A percentile compares a stretch with the other conserved stretches of the same genome.
phyloP scores from a whole-genome alignment of 306 rosid species.

The Sicyos edulis region DNA sequence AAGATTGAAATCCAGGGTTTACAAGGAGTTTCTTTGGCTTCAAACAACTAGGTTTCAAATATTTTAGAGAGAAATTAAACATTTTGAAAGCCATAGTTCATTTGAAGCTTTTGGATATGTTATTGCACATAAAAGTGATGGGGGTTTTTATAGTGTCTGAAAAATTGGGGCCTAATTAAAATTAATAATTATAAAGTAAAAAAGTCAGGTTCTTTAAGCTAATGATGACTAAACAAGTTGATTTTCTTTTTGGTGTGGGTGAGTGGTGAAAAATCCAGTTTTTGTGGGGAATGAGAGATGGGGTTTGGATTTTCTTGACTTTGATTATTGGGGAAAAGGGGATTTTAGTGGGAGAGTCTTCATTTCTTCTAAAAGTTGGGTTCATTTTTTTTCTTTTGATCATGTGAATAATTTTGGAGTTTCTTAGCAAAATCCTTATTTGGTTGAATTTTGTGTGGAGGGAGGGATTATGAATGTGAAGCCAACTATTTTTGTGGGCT shows the following conservation, averaged over 20 bases:
- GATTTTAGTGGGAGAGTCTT: conserved; percentile 9
- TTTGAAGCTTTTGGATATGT: too few relatives aligned
- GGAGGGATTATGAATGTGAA: conserved; percentile 4
- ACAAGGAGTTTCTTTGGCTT: background rate
- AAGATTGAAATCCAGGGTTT: background rate
- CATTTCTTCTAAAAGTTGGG: background rate
- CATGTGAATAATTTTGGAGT: background rate
- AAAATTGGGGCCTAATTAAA: too few relatives aligned
- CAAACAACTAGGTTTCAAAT: conserved; percentile 46
- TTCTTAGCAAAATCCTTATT: conserved; percentile 1
- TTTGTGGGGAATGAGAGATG: background rate
- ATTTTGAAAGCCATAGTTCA: conserved; percentile 43
- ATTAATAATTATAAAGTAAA: too few relatives aligned
- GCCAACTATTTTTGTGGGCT: background rate
- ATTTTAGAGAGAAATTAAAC: conserved; percentile 26
- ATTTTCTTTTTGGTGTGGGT: background rate
- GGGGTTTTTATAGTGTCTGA: background rate
- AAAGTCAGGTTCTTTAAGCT: background rate
- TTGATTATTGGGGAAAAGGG: background rate
- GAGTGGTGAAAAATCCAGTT: conserved; percentile 3
- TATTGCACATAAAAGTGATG: background rate
- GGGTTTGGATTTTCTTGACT: conserved; percentile 16
- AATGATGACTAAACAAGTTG: conserved; percentile 13
- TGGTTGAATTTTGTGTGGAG: background rate
- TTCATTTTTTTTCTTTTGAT: background rate